Evolutionary conservation across 2,329 filamentous ascomycete genomes (phyloP).

Genomic region (Trichoderma koningii): DNA sequence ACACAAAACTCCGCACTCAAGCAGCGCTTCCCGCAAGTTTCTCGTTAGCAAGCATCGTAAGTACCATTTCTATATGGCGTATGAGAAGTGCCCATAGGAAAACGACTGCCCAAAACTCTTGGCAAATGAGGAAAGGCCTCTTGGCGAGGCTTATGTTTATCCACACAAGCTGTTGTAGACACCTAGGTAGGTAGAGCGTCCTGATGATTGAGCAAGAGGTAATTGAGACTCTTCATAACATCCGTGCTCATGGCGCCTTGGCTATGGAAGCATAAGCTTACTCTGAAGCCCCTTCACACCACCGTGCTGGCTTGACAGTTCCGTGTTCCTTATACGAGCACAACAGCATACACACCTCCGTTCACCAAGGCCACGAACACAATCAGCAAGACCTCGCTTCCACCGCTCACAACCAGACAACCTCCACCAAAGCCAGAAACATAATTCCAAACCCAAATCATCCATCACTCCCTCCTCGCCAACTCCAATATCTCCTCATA

Average conservation of each 20-base stretch:
- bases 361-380: too few species aligned
- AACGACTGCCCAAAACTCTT: not conserved
- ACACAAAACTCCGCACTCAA: not conserved
- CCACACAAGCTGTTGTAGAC: not conserved
- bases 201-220: not conserved
- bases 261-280: too few species aligned
- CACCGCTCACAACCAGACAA: too few species aligned
- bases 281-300: too few species aligned
- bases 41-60: not conserved
- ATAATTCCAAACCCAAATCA: not conserved
- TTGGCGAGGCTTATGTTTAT: not conserved
- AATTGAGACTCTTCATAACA: not conserved
- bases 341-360: too few species aligned
- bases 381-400: too few species aligned
- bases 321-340: too few species aligned
- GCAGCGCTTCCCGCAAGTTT: not conserved
- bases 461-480: not conserved
- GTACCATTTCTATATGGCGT: not conserved
- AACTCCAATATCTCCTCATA: slow-evolving; percentile 17
- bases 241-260: too few species aligned
- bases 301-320: too few species aligned
- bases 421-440: too few species aligned
- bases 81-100: not conserved
- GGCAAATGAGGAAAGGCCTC: not conserved
- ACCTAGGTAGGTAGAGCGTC: not conserved